Evolutionary conservation across 176 grass and related monocot species (phyloP).

Genomic region (Oryza meyeriana): DNA sequence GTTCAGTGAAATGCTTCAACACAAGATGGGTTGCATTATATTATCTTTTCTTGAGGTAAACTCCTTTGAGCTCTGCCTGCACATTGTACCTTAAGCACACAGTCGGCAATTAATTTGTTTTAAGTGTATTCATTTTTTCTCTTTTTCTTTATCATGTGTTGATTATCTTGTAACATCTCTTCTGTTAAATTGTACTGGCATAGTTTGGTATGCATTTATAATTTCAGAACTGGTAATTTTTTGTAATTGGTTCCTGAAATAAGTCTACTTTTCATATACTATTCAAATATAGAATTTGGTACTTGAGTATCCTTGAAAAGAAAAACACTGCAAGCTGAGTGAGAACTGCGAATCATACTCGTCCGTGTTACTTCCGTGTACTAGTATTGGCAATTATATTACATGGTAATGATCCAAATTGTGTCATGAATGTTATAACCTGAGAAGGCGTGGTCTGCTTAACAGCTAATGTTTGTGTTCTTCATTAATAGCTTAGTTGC

Average conservation of each 20-base stretch:
- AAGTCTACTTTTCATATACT: neutral
- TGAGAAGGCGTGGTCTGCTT: neutral
- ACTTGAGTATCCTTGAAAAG: neutral
- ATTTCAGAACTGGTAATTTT: neutral
- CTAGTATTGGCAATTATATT: neutral
- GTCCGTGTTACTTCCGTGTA: neutral
- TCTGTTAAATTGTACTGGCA: neutral
- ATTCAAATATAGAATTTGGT: neutral
- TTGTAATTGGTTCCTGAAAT: neutral
- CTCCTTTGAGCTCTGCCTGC: constrained; percentile 22
- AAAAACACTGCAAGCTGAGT: neutral
- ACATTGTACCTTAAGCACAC: constrained; percentile 11
- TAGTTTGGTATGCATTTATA: neutral
- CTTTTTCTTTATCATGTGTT: neutral
- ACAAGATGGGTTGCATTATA: constrained; percentile 86
- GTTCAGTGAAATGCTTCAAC: constrained; percentile 97
- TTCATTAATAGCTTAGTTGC: neutral
- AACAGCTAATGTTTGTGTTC: neutral
- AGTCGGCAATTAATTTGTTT: neutral
- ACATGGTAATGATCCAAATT: constrained; percentile 13
- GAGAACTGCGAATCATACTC: neutral
- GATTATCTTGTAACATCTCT: neutral
- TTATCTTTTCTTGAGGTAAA: constrained; percentile 96
- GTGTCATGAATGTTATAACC: neutral
- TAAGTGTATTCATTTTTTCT: neutral